Percentiles rank a stretch among this genome's conserved stretches.
Conservation (phyloP, 495 filamentous ascomycete genomes). For the Penicillium flavigenum region DNA sequence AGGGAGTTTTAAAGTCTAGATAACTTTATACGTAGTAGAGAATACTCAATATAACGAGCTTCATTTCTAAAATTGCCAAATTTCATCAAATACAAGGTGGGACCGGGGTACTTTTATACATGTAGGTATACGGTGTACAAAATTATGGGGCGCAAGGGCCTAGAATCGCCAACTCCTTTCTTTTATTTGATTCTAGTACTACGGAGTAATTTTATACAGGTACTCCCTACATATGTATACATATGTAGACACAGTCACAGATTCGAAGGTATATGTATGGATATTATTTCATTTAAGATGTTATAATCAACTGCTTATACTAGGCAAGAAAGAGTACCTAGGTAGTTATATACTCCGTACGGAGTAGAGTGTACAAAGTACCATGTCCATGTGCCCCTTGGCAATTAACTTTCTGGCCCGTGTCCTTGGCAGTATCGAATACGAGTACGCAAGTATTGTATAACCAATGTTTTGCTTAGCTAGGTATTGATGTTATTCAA, state of each 20-base stretch:
- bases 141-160: background rate
- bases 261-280: background rate
- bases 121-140: background rate
- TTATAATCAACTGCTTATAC: too few species aligned
- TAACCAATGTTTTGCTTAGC: background rate
- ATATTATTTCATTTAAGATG: background rate
- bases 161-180: slow-evolving; percentile 18
- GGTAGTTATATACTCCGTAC: background rate
- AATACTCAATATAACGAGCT: too few species aligned
- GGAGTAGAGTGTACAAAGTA: background rate
- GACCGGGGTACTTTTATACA: background rate
- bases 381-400: background rate
- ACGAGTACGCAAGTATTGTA: background rate
- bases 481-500: background rate
- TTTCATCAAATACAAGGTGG: background rate
- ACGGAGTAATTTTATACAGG: background rate
- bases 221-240: too few species aligned
- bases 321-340: too few species aligned
- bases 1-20: too few species aligned
- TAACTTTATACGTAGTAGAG: too few species aligned
- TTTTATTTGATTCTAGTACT: background rate
- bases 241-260: background rate
- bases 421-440: background rate
- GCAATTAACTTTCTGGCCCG: background rate
- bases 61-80: too few species aligned